Percentiles rank a stretch among this genome's conserved stretches.
These are phyloP conservation scores for Vigna unguiculata DNA, from an alignment of 306 rosid species.

Conservation along the genomic window DNA sequence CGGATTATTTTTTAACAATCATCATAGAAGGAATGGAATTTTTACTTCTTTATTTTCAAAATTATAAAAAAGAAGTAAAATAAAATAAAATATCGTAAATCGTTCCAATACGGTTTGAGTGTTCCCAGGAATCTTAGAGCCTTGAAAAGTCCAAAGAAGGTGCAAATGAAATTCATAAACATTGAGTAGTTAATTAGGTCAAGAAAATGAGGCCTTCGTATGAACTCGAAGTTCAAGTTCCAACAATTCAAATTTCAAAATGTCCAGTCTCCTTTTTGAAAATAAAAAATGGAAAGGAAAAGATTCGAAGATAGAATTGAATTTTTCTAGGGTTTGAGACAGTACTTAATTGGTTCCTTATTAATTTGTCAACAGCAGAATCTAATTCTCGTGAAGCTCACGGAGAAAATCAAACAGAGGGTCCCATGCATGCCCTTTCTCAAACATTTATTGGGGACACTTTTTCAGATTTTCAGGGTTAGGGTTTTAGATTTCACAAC, in stretches of 20 bases:
- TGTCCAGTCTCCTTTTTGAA: background rate
- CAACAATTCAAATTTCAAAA: slow-evolving; percentile 44
- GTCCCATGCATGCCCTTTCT: slow-evolving; percentile 16
- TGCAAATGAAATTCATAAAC: background rate
- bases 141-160: too few species aligned
- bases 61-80: too few species aligned
- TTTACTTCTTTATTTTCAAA: too few species aligned
- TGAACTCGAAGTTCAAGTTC: slow-evolving; percentile 31
- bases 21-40: too few species aligned
- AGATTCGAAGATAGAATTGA: slow-evolving; percentile 27
- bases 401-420: slow-evolving; percentile 15
- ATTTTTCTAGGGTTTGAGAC: slow-evolving; percentile 11
- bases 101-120: too few species aligned
- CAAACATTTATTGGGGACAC: background rate
- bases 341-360: slow-evolving; percentile 27
- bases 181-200: background rate
- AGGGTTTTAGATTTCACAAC: too few species aligned
- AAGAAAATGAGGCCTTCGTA: background rate
- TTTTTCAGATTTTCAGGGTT: background rate
- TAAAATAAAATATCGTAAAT: too few species aligned
- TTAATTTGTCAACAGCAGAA: slow-evolving; percentile 48
- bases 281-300: background rate
- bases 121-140: too few species aligned
- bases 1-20: too few species aligned
- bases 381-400: slow-evolving; percentile 34